These are phyloP conservation scores for Hypoxylon trugodes DNA, from an alignment of 495 filamentous ascomycete genomes.

Conservation along the genomic window DNA sequence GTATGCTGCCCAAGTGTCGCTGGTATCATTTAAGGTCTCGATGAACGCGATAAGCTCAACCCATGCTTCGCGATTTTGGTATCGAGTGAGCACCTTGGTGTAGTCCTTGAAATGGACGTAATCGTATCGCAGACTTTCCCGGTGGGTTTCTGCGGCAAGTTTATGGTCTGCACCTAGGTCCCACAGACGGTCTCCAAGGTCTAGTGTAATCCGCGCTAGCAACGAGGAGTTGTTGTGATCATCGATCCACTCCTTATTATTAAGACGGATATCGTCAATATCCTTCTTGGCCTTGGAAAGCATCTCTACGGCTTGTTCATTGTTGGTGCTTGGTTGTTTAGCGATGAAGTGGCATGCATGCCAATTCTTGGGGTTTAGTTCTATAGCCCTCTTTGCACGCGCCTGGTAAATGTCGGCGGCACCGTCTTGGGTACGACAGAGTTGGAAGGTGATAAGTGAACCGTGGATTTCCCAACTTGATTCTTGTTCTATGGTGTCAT, in stretches of 20 bases:
- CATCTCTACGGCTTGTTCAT: constrained; percentile 43
- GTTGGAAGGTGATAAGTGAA: constrained; percentile 42
- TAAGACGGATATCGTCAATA: constrained; percentile 29
- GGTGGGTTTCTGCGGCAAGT: constrained; percentile 34
- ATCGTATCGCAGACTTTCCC: constrained; percentile 38
- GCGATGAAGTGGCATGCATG: constrained; percentile 48
- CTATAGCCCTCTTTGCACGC: constrained; percentile 43
- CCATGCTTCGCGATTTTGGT: constrained; percentile 40
- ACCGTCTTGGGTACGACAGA: constrained; percentile 26
- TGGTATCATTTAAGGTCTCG: constrained; percentile 39
- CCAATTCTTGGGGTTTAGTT: constrained; percentile 49
- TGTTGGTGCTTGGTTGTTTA: constrained; percentile 35
- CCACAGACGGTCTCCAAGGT: constrained; percentile 48
- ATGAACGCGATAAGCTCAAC: constrained; percentile 45
- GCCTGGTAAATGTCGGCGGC: constrained; percentile 29
- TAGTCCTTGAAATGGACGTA: constrained; percentile 44
- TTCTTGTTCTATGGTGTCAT: constrained; percentile 26
- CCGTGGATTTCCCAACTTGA: constrained; percentile 52
- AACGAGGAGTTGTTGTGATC: constrained; percentile 30
- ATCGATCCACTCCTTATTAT: constrained; percentile 35
- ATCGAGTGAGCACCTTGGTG: constrained; percentile 39
- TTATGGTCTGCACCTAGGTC: constrained; percentile 43
- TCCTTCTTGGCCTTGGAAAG: constrained; percentile 39
- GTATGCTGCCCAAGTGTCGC: constrained; percentile 35
- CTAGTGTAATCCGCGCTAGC: constrained; percentile 44